phyloP scores from a whole-genome alignment of 768 basidiomycete genomes.

The Leccinum subgranulosum region DNA sequence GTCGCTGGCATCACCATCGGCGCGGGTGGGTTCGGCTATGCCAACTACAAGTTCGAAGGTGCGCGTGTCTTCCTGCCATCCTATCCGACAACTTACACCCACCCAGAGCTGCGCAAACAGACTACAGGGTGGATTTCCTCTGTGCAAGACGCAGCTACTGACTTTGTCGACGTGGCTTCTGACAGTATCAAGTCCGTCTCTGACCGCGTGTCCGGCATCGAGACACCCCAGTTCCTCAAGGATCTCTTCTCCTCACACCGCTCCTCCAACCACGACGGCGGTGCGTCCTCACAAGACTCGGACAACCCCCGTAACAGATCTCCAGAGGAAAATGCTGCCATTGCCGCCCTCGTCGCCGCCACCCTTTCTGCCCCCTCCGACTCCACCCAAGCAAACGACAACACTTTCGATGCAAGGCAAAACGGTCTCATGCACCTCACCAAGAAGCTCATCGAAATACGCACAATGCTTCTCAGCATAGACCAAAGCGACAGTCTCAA shows the following conservation, averaged over 20 bases:
- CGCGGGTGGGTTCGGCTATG: constrained; percentile 89
- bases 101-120: constrained; percentile 66
- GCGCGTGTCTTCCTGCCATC: constrained; percentile 17
- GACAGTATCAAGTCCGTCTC: constrained; percentile 62
- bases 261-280: constrained; percentile 31
- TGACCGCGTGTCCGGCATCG: constrained; percentile 53
- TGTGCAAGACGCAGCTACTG: constrained; percentile 59
- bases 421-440: constrained; percentile 94
- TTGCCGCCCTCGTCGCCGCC: constrained; percentile 75
- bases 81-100: neutral
- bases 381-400: constrained; percentile 31
- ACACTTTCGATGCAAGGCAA: constrained; percentile 45
- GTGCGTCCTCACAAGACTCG: constrained; percentile 35
- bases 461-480: constrained; percentile 91
- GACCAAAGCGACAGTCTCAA: constrained; percentile 95
- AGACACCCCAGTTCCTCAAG: constrained; percentile 66
- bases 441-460: constrained; percentile 91
- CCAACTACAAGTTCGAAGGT: constrained; percentile 98
- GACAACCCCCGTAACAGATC: constrained; percentile 41
- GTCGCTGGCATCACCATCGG: constrained; percentile 87
- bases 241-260: constrained; percentile 45
- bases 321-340: constrained; percentile 53
- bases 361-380: constrained; percentile 77
- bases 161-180: constrained; percentile 68
- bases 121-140: constrained; percentile 64